Evolutionary conservation across 768 basidiomycete genomes (phyloP), one percentile per base, ranked within the genome.

Genomic region (Tricholoma furcatifolium): DNA sequence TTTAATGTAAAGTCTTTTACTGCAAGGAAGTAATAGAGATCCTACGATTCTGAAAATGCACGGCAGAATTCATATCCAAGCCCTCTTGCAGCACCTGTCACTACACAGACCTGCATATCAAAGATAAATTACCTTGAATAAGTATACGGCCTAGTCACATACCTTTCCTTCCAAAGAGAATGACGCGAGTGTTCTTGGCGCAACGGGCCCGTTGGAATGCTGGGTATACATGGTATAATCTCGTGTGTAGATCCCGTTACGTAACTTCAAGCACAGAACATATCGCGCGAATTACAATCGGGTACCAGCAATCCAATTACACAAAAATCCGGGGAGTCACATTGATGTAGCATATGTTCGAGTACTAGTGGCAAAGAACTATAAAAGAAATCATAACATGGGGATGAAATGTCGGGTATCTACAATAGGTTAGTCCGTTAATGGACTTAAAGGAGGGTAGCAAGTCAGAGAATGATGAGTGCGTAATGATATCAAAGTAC

Each of bases 1-100:
- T 57, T 23, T 15, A 47, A 46, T 14, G n/a, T 44, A 24, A 40
- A 36, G 27, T 31, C 18, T 41, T 41, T 27, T 27, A 3, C 27
- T 7, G 4, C 31, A 39, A 23, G 56, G 51, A 35, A 53, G 39
- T 39, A 14, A 17, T 12, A 41, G 11, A 30, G 72, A 15, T 20
- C 83, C 61, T 62, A 91, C 90, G 90, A 89, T 70, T 89, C 85
- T 59, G 94, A 63, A 69, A 98, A 94, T 11, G 93, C 93, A 42
- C 85, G 81, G 66, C 93, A 94, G 66, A 98, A 93, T 68, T 93
- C 87, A 59, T 88, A 80, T 6, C 96, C 96, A 42, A 98, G 74
- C 6, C 96, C 96, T 62, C 90, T 80, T 11, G 94, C 96, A 49
- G 87, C 96, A 42, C 96, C 96, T 35, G 96, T 98, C 46, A 98